A percentile compares a stretch with the other conserved stretches of the same genome.
These are phyloP conservation scores for Cytospora chrysosperma DNA, from an alignment of 2,329 filamentous ascomycete genomes.

Conservation along the genomic window DNA sequence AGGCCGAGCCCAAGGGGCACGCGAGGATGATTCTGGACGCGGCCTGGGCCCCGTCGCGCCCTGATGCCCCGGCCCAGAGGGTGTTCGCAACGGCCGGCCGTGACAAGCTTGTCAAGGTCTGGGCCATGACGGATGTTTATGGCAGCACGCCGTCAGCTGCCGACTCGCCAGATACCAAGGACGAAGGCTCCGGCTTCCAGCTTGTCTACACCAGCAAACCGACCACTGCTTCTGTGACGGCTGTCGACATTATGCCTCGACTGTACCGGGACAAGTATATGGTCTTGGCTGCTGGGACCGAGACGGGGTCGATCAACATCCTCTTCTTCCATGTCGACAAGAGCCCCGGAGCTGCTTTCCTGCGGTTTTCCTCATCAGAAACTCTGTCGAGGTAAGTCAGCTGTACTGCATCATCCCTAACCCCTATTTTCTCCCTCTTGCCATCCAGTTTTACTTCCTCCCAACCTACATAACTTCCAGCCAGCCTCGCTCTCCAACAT, in stretches of 20 bases:
- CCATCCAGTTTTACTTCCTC: background rate
- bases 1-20: conserved; percentile 80
- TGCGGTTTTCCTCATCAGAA: conserved; percentile 38
- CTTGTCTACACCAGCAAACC: background rate
- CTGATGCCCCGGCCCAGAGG: conserved; percentile 35
- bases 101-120: conserved; percentile 81
- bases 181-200: background rate
- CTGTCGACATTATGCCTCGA: conserved; percentile 62
- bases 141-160: conserved; percentile 49
- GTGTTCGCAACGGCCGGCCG: conserved; percentile 85
- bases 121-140: conserved; percentile 43
- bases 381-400: conserved; percentile 12
- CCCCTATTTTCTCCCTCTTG: background rate
- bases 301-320: conserved; percentile 50
- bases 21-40: conserved; percentile 88
- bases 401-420: background rate
- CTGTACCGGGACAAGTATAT: conserved; percentile 32
- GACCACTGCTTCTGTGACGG: conserved; percentile 58
- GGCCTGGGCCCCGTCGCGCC: conserved; percentile 68
- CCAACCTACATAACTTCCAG: background rate
- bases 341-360: conserved; percentile 33
- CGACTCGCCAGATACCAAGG: conserved; percentile 41
- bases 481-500: background rate
- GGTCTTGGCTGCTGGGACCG: conserved; percentile 58
- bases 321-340: conserved; percentile 41